Evolutionary conservation across 2,329 filamentous ascomycete species (phyloP).

Genomic region (Cytospora mali): DNA sequence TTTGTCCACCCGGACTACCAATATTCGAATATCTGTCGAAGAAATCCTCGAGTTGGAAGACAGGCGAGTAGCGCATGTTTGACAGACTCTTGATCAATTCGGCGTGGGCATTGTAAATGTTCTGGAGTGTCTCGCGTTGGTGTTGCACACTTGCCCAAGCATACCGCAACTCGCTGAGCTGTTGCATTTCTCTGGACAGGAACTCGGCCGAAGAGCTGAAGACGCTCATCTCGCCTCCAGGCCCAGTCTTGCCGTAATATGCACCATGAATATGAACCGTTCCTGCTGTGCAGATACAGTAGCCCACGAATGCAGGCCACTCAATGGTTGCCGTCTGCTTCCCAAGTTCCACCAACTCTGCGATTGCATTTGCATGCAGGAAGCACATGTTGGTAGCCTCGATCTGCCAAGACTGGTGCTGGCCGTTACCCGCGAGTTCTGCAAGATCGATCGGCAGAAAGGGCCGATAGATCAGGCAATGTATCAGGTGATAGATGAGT

Average conservation of each 20-base stretch:
- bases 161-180: constrained; percentile 73
- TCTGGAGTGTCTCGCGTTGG: constrained; percentile 76
- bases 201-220: constrained; percentile 68
- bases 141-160: constrained; percentile 79
- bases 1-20: constrained; percentile 59
- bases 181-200: constrained; percentile 76
- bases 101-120: constrained; percentile 75
- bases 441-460: constrained; percentile 84
- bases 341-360: constrained; percentile 78
- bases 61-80: constrained; percentile 72
- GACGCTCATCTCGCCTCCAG: constrained; percentile 58
- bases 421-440: constrained; percentile 76
- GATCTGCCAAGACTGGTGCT: constrained; percentile 91
- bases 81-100: constrained; percentile 76
- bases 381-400: constrained; percentile 87
- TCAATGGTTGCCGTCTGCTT: constrained; percentile 74
- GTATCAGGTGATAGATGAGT: constrained; percentile 82
- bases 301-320: constrained; percentile 85
- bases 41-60: constrained; percentile 85
- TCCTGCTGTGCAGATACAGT: constrained; percentile 83
- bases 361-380: constrained; percentile 83
- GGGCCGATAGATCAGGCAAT: constrained; percentile 83
- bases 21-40: constrained; percentile 75
- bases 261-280: constrained; percentile 87
- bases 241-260: constrained; percentile 66